These are phyloP conservation scores for Xerocomellus dryophilus DNA, from an alignment of 768 basidiomycete genomes.

Conservation along the genomic window DNA sequence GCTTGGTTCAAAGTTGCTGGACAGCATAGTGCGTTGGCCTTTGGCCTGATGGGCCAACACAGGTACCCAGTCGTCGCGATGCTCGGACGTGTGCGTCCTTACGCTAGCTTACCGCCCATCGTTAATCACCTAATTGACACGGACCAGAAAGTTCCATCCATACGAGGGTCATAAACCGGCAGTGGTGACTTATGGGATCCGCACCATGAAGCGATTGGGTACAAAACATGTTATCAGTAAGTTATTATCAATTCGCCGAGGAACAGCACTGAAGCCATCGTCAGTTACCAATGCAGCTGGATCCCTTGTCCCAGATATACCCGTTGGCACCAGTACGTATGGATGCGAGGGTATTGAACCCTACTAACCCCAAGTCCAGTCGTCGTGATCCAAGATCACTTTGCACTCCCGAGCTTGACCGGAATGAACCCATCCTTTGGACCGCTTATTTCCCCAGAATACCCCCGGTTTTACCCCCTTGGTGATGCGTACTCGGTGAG, in stretches of 20 bases:
- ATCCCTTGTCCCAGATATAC: conserved; percentile 66
- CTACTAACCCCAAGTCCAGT: conserved; percentile 43
- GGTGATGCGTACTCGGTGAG: conserved; percentile 77
- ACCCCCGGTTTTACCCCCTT: conserved; percentile 78
- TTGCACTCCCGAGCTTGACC: conserved; percentile 74
- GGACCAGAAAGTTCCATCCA: conserved; percentile 61
- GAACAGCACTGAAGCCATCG: conserved; percentile 1
- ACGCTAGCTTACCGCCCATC: not conserved
- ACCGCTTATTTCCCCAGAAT: conserved; percentile 51
- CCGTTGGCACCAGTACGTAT: conserved; percentile 78
- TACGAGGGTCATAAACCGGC: conserved; percentile 79
- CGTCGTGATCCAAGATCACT: conserved; percentile 80
- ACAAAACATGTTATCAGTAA: conserved; percentile 72
- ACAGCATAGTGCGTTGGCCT: conserved; percentile 76
- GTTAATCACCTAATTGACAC: conserved; percentile 1
- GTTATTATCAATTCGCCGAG: conserved; percentile 23
- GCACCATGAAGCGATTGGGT: conserved; percentile 75
- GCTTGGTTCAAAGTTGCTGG: conserved; percentile 57
- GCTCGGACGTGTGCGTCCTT: conserved; percentile 69
- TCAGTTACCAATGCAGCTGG: conserved; percentile 89
- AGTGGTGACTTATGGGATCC: conserved; percentile 74
- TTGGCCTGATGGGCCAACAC: conserved; percentile 66
- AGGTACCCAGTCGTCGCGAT: conserved; percentile 84
- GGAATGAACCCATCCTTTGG: conserved; percentile 82
- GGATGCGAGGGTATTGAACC: not conserved